These are phyloP conservation scores for Penicillium goetzii DNA, from an alignment of 495 filamentous ascomycete species.

Conservation along the genomic window DNA sequence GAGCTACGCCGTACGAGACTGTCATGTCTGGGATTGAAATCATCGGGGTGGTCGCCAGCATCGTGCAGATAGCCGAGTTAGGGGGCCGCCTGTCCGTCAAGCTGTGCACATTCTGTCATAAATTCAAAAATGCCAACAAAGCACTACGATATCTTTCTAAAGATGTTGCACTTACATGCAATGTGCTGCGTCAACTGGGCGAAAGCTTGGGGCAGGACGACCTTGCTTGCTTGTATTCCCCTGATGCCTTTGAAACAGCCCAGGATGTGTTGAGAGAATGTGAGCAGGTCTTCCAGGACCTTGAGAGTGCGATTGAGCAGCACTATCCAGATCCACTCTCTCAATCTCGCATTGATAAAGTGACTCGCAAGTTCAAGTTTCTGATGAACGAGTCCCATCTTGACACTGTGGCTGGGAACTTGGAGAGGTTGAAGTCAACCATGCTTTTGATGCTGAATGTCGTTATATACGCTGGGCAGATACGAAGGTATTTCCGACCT, in stretches of 20 bases:
- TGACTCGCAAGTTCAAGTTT: not conserved
- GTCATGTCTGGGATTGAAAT: constrained; percentile 7
- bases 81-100: constrained; percentile 35
- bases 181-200: not conserved
- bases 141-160: constrained; percentile 33
- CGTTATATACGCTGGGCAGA: not conserved
- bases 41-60: constrained; percentile 31
- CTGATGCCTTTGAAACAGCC: not conserved
- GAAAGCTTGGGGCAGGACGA: constrained; percentile 2
- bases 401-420: not conserved
- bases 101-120: constrained; percentile 39
- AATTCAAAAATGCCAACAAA: constrained; percentile 32
- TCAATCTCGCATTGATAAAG: not conserved
- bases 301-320: not conserved
- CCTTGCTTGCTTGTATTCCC: not conserved
- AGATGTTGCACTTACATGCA: constrained; percentile 39
- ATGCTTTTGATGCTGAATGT: constrained; percentile 4
- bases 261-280: not conserved
- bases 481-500: not conserved
- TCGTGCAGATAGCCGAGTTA: constrained; percentile 39
- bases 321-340: not conserved
- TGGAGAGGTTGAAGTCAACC: not conserved
- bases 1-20: not conserved
- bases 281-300: not conserved
- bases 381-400: not conserved